Base-by-base conservation (phyloP, 1,284 basidiomycete genomes). In the Chalciporus sp. region DNA sequence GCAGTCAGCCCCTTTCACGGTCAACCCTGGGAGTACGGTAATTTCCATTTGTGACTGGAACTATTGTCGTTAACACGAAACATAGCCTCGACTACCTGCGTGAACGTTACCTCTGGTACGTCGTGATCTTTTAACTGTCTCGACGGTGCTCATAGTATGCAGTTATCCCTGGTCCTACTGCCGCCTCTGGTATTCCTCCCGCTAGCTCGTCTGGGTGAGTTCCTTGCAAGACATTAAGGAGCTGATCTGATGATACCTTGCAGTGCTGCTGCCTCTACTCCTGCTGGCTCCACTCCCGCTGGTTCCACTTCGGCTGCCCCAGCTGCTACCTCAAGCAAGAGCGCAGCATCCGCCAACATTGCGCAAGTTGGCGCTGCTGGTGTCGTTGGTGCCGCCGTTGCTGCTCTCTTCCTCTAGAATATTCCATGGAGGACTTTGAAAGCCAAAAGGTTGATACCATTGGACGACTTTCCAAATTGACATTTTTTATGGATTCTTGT, bases 1-100 rank as follows among this genome's bases (percentile, higher is more conserved):
- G 2, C 80, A 84, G 60, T 72, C 76, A 5, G 84, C 78, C 16
- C 40, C 80, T 2, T 76, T 88, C 73, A 73, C 66, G n/a, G 63
- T 87, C 58, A 62, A 70, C 28, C 0, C 68, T 23, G 76, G 82
- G 50, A 37, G 85, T 87, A 72, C 50, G 79, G 10, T 51, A 14
- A 17, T 46, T 58, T 44, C 39, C 29, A 46, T 31, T 20, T 7
- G 44, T 42, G 2, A 10, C 14, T 49, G 19, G 43, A 35, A 4
- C 2, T 20, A 14, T 37, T 29, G 37, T 31, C 44, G n/a, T 39
- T 57, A 37, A 51, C 49, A 40, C 26, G 43, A 17, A 35, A 35
- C 58, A 1, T 44, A 79, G 79, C 62, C 16, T 56, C 64, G 47
- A 61, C 41, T 43, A 58, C 61, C 45, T 79, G 78, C 61, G 37